phyloP scores from a whole-genome alignment of 192 early-diverging fungal species.

The Entomortierella chlamydospora region DNA sequence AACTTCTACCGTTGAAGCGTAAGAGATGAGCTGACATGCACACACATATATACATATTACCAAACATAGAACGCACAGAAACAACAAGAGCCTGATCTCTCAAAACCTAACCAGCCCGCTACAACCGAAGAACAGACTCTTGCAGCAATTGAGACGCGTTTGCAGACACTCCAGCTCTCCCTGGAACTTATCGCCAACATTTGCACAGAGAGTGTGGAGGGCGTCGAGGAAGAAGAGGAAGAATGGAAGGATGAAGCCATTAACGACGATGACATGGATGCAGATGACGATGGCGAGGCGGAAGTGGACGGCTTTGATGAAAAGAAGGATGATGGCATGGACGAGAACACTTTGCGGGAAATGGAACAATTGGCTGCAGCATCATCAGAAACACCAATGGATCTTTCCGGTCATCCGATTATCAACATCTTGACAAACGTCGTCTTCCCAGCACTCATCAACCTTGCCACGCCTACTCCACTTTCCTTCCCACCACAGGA shows the following conservation, averaged over 20 bases:
- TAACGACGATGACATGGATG: constrained; percentile 58
- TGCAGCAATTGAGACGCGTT: constrained; percentile 59
- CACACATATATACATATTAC: not conserved
- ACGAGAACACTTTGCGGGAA: constrained; percentile 54
- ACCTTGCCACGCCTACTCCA: constrained; percentile 59
- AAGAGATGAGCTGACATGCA: not conserved
- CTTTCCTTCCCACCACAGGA: constrained; percentile 61
- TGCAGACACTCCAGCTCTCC: constrained; percentile 75
- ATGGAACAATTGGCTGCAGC: constrained; percentile 60
- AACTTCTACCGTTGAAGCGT: not conserved
- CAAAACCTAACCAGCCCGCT: constrained; percentile 48
- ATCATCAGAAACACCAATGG: constrained; percentile 53
- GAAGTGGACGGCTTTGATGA: constrained; percentile 61
- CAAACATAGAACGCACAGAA: constrained; percentile 49
- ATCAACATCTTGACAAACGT: constrained; percentile 60
- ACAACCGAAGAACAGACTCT: constrained; percentile 44
- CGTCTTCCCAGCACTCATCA: constrained; percentile 62
- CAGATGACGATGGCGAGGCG: constrained; percentile 30
- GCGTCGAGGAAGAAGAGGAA: constrained; percentile 51
- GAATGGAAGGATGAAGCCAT: constrained; percentile 46
- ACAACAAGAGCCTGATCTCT: constrained; percentile 35
- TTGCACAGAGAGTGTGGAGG: constrained; percentile 72
- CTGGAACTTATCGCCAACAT: constrained; percentile 89
- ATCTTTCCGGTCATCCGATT: constrained; percentile 55
- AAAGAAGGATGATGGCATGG: constrained; percentile 59